Evolutionary conservation across 2,329 filamentous ascomycete genomes (phyloP).

Genomic region (Periconia sp.): DNA sequence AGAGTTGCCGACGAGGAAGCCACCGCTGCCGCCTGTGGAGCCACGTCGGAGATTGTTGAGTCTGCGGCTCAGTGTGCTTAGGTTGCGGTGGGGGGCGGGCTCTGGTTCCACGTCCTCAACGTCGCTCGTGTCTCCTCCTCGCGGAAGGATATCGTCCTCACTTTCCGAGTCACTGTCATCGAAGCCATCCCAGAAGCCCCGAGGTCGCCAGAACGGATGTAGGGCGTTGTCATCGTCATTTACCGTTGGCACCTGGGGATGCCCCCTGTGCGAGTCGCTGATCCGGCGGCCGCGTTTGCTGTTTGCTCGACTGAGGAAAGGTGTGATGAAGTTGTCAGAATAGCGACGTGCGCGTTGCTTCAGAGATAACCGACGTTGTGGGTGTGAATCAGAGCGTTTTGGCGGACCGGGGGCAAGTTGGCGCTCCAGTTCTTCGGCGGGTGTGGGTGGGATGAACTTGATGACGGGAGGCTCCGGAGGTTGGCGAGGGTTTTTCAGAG

Average conservation of each 20-base stretch:
- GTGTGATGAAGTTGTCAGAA: conserved; percentile 48
- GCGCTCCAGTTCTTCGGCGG: conserved; percentile 49
- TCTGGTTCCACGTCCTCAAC: conserved; percentile 29
- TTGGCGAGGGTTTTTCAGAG: conserved; percentile 60
- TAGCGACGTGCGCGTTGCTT: conserved; percentile 49
- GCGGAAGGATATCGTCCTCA: conserved; percentile 42
- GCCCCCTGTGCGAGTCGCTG: conserved; percentile 22
- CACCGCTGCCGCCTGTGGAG: conserved; percentile 26
- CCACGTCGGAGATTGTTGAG: conserved; percentile 44
- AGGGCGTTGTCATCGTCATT: conserved; percentile 49
- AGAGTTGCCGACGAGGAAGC: conserved; percentile 58
- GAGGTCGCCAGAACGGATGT: conserved; percentile 65
- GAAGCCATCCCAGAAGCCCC: conserved; percentile 64
- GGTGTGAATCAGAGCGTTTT: conserved; percentile 35
- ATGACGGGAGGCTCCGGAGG: conserved; percentile 60
- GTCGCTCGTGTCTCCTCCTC: conserved; percentile 51
- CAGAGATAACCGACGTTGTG: conserved; percentile 43
- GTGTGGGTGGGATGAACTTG: conserved; percentile 59
- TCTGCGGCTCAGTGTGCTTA: conserved; percentile 26
- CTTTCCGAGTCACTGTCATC: conserved; percentile 43
- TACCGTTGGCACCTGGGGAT: conserved; percentile 29
- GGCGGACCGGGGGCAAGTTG: conserved; percentile 38
- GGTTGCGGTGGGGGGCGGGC: conserved; percentile 17
- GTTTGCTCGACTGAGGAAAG: conserved; percentile 39
- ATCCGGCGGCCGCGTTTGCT: conserved; percentile 26